A percentile compares a stretch with the other conserved stretches of the same genome.
phyloP scores from a whole-genome alignment of 257 asterid genomes.

The Linaria vulgaris region DNA sequence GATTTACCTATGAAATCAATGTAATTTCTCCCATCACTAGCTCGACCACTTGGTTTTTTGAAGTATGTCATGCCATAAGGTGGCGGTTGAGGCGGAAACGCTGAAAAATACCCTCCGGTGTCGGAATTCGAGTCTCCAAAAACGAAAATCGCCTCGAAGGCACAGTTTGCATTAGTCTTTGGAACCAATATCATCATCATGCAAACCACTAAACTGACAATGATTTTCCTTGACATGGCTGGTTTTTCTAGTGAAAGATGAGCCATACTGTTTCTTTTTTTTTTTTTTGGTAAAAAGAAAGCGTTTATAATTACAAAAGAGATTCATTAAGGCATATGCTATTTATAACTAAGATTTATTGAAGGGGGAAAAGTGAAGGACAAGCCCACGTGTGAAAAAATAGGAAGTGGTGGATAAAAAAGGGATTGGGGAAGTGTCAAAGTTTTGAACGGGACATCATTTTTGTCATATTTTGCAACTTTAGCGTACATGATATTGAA shows the following conservation, averaged over 20 bases:
- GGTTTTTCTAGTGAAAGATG: not conserved
- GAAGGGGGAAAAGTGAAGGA: too few relatives aligned
- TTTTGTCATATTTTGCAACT: too few relatives aligned
- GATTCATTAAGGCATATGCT: too few relatives aligned
- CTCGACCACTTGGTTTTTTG: conserved; percentile 64
- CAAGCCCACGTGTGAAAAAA: too few relatives aligned
- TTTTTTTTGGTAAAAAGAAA: too few relatives aligned
- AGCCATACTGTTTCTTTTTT: too few relatives aligned
- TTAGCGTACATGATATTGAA: too few relatives aligned
- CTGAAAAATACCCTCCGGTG: conserved; percentile 62
- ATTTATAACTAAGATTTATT: too few relatives aligned
- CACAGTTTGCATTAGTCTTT: conserved; percentile 40
- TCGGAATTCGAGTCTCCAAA: conserved; percentile 82
- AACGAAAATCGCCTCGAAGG: conserved; percentile 53
- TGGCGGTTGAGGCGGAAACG: conserved; percentile 59
- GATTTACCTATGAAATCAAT: conserved; percentile 64
- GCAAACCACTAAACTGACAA: conserved; percentile 34
- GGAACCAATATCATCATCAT: conserved; percentile 23
- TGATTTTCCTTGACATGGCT: conserved; percentile 15
- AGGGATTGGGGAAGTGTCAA: not conserved
- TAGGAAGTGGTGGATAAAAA: not conserved
- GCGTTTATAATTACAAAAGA: too few relatives aligned
- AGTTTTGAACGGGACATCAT: not conserved
- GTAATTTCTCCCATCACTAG: too few relatives aligned
- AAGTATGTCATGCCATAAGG: conserved; percentile 82